These are phyloP conservation scores for Xerocomus spinulosus DNA, from an alignment of 768 basidiomycete species.

Conservation along the genomic window DNA sequence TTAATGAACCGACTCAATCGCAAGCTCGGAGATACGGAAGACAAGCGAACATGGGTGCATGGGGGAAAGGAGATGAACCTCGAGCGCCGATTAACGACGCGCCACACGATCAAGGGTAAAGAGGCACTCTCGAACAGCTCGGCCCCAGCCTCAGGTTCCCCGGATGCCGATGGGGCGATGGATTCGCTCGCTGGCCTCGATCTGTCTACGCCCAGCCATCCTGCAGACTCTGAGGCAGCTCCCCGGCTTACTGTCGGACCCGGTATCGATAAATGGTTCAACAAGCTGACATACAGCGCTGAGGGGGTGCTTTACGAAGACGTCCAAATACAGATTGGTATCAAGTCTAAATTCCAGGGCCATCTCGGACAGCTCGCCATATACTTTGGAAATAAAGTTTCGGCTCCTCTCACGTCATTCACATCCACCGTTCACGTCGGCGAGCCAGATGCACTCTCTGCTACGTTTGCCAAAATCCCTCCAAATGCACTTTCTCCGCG, in stretches of 20 bases:
- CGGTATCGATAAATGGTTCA: conserved; percentile 87
- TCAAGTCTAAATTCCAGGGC: conserved; percentile 96
- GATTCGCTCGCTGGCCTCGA: conserved; percentile 82
- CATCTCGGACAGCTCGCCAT: conserved; percentile 91
- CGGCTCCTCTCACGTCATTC: conserved; percentile 85
- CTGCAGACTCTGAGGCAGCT: conserved; percentile 12
- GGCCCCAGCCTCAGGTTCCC: conserved; percentile 33
- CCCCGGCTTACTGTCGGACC: conserved; percentile 61
- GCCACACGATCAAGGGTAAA: conserved; percentile 39
- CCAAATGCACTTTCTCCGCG: conserved; percentile 74
- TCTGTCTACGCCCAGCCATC: conserved; percentile 36
- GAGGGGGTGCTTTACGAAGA: conserved; percentile 97
- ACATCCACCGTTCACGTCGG: conserved; percentile 74
- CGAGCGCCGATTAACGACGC: conserved; percentile 62
- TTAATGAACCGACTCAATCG: conserved; percentile 81
- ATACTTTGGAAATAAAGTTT: conserved; percentile 94
- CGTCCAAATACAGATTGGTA: conserved; percentile 88
- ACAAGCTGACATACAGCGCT: conserved; percentile 67
- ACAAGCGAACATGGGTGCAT: conserved; percentile 93
- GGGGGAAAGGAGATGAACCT: conserved; percentile 91
- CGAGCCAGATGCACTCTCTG: conserved; percentile 71
- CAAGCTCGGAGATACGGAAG: conserved; percentile 89
- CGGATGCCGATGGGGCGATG: conserved; percentile 54
- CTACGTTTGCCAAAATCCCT: conserved; percentile 88
- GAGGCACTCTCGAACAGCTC: conserved; percentile 34